Percentiles rank a stretch among this genome's conserved stretches.
Conservation (phyloP, 2,329 filamentous ascomycete species). For the Colletotrichum higginsianum region DNA sequence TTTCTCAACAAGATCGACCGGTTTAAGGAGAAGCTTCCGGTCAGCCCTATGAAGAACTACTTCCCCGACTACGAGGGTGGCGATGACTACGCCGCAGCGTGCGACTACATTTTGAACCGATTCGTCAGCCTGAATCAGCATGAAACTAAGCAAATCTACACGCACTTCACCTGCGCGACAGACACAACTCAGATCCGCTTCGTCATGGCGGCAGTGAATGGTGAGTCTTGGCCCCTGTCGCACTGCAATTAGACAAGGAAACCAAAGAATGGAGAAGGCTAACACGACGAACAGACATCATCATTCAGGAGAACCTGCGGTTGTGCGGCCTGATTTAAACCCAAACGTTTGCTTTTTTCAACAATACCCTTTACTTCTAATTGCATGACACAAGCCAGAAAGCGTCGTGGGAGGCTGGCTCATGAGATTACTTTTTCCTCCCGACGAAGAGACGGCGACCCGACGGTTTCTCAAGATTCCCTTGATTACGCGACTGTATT, state of each 20-base stretch:
- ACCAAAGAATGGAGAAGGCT: slow-evolving; percentile 20
- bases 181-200: slow-evolving; percentile 99
- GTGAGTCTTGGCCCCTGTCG: slow-evolving; percentile 65
- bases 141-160: slow-evolving; percentile 99
- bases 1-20: slow-evolving; percentile 94
- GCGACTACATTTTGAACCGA: slow-evolving; percentile 98
- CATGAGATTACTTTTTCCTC: slow-evolving; percentile 41
- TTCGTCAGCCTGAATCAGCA: slow-evolving; percentile 99
- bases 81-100: slow-evolving; percentile 94
- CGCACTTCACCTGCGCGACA: slow-evolving; percentile 98
- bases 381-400: slow-evolving; percentile 44
- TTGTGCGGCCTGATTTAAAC: slow-evolving; percentile 95
- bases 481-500: slow-evolving; percentile 42
- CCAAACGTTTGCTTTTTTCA: slow-evolving; percentile 52
- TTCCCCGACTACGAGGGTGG: slow-evolving; percentile 95
- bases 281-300: slow-evolving; percentile 80
- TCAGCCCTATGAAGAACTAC: slow-evolving; percentile 89
- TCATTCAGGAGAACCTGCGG: slow-evolving; percentile 99
- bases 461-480: slow-evolving; percentile 42
- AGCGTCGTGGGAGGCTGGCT: slow-evolving; percentile 43
- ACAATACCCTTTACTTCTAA: slow-evolving; percentile 60
- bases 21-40: slow-evolving; percentile 87
- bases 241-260: neutral
- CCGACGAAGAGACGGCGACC: slow-evolving; percentile 40
- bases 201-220: slow-evolving; percentile 99